Evolutionary conservation across 2,329 filamentous ascomycete species (phyloP).

Genomic region (Botrytis porri): DNA sequence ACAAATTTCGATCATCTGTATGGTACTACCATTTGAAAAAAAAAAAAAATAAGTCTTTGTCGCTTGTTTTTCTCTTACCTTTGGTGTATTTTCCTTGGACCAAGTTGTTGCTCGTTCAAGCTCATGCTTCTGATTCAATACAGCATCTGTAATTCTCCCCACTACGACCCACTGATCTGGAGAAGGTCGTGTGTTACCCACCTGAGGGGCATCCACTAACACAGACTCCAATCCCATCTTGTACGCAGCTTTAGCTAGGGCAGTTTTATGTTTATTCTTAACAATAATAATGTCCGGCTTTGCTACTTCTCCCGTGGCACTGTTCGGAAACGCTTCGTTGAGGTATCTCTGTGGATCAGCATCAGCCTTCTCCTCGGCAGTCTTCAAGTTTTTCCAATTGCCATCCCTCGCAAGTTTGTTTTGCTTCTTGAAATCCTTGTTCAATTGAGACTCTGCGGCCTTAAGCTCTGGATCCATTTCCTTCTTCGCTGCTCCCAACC

Average conservation of each 20-base stretch:
- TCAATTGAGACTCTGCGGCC: slow-evolving; percentile 22
- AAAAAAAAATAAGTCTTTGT: background rate
- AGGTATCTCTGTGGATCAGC: slow-evolving; percentile 22
- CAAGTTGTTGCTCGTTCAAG: slow-evolving; percentile 21
- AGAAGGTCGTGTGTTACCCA: slow-evolving; percentile 19
- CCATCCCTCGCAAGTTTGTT: slow-evolving; percentile 19
- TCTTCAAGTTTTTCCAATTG: slow-evolving; percentile 19
- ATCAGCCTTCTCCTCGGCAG: slow-evolving; percentile 24
- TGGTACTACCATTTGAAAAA: background rate
- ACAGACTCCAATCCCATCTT: slow-evolving; percentile 19
- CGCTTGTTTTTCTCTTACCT: background rate
- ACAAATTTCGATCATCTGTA: background rate
- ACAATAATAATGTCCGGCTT: slow-evolving; percentile 26
- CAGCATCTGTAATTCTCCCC: slow-evolving; percentile 25
- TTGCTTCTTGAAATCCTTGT: slow-evolving; percentile 24
- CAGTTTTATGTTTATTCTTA: slow-evolving; percentile 20
- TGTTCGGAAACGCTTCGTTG: slow-evolving; percentile 23
- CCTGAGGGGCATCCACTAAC: slow-evolving; percentile 23
- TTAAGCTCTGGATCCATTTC: slow-evolving; percentile 25
- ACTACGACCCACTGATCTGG: slow-evolving; percentile 26
- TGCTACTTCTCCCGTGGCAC: slow-evolving; percentile 21
- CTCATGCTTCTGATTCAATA: slow-evolving; percentile 26
- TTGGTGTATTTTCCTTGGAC: slow-evolving; percentile 17
- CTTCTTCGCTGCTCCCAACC: slow-evolving; percentile 26
- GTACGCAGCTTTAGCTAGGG: slow-evolving; percentile 19